Evolutionary conservation across 495 filamentous ascomycete species (phyloP), one percentile per base, ranked within the genome.

Genomic region (Penicillium psychrofluorescens): DNA sequence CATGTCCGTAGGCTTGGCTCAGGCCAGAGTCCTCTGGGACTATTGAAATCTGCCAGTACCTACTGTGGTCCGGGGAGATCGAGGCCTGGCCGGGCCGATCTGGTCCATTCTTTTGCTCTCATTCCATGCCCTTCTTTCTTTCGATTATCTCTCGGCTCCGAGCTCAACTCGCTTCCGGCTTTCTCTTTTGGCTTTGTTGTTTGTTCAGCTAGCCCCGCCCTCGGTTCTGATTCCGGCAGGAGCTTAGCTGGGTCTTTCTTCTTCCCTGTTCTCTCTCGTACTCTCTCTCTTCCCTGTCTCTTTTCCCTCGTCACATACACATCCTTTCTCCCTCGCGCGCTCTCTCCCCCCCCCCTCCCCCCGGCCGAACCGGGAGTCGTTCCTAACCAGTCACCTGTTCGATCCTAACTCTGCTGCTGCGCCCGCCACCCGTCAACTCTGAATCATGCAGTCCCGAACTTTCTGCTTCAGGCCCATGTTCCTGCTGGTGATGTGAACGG

Each of bases 341-440:
- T 1, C 16, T 1, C 16, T 1, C 16, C 4, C 16, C 4, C 16
- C 36, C 37, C 35, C 15, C 9, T 28, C 8, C 11, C 34, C 36
- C 40, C 35, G 35, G 31, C 22, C 5, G 11, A 36, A 7, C 33
- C 33, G 35, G 27, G 30, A 15, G n/a, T 11, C n/a, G 32, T 11
- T 30, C 39, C 27, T 10, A 11, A 14, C 32, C 9, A 29, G 36
- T 30, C 35, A 28, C 32, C 22, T 11, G 16, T 31, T 42, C 35
- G 11, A 29, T 36, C 36, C 16, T 31, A 12, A 36, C 32, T 46
- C 16, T 41, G 28, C 40, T 38, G 42, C 29, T 28, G 14, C 38
- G 33, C 29, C 47, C 56, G 56, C 56, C 56, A 59, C 56, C 53
- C 50, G 52, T 48, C 38, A 51, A 56, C 46, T 46, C 44, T 50